phyloP scores from a whole-genome alignment of 495 filamentous ascomycete species.

The Tuber magnatum region DNA sequence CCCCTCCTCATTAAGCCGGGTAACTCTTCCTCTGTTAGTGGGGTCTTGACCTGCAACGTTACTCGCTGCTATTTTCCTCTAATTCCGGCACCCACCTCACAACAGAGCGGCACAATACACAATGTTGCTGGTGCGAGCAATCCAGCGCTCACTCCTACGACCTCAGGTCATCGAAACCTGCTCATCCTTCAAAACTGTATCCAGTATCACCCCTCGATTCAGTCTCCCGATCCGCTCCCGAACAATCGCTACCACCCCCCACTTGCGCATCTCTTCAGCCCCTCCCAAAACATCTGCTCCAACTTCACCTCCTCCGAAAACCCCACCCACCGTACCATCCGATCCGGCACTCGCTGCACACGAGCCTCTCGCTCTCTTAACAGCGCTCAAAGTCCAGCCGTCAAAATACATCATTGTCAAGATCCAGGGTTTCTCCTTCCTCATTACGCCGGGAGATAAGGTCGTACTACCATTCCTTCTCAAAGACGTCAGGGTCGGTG shows the following conservation, averaged over 20 bases:
- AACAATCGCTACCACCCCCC: constrained; percentile 32
- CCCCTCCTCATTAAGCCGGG: background rate
- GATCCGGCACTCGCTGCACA: constrained; percentile 27
- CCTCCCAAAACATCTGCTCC: constrained; percentile 29
- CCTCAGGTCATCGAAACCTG: constrained; percentile 36
- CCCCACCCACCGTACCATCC: constrained; percentile 43
- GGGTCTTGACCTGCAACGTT: background rate
- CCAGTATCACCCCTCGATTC: constrained; percentile 30
- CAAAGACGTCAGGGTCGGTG: constrained; percentile 72
- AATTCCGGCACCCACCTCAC: background rate
- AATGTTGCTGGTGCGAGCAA: constrained; percentile 21
- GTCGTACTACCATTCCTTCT: constrained; percentile 93
- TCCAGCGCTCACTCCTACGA: constrained; percentile 21
- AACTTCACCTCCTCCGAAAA: constrained; percentile 41
- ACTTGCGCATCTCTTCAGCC: constrained; percentile 37
- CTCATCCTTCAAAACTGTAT: constrained; percentile 39
- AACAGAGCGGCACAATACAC: background rate
- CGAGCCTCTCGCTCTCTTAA: constrained; percentile 58
- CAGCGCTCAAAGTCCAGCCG: constrained; percentile 67
- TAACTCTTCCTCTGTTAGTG: background rate
- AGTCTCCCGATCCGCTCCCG: constrained; percentile 26
- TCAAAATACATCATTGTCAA: constrained; percentile 80
- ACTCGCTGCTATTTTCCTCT: background rate
- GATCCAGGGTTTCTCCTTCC: constrained; percentile 82
- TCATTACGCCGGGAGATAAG: constrained; percentile 76